Conservation (phyloP, 2,329 filamentous ascomycete species). For the Scorias spongiosa region DNA sequence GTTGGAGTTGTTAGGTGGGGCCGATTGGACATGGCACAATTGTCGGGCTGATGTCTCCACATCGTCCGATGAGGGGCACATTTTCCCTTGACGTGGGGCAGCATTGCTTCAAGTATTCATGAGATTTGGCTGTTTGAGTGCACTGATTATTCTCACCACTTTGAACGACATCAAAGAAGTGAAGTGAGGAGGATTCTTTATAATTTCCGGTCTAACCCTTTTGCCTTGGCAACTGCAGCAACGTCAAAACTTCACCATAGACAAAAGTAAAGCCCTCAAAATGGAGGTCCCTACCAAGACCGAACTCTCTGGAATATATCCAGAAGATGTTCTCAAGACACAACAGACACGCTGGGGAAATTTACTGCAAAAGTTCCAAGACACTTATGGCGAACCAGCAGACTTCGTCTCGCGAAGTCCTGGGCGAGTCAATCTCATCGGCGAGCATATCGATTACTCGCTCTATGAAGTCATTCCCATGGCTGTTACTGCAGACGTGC, state of each 20-base stretch:
- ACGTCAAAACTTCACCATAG: background rate
- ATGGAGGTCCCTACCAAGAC: constrained; percentile 54
- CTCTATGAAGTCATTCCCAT: constrained; percentile 92
- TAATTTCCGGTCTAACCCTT: too few relatives aligned
- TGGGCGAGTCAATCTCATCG: constrained; percentile 93
- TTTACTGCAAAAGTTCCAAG: constrained; percentile 56
- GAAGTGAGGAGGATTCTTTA: too few relatives aligned
- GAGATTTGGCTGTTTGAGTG: too few relatives aligned
- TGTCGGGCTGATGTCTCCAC: too few relatives aligned
- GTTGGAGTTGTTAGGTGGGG: too few relatives aligned
- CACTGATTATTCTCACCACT: too few relatives aligned
- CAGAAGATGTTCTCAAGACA: constrained; percentile 49
- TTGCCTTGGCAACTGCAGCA: background rate
- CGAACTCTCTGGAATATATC: constrained; percentile 71
- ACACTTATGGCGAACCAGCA: constrained; percentile 52
- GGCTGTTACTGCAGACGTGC: constrained; percentile 80
- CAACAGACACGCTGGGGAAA: constrained; percentile 63
- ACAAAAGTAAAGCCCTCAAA: background rate
- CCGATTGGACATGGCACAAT: too few relatives aligned
- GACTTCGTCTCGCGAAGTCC: constrained; percentile 81
- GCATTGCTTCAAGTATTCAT: too few relatives aligned
- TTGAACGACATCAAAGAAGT: too few relatives aligned
- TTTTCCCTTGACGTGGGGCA: too few relatives aligned
- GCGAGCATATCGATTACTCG: constrained; percentile 98
- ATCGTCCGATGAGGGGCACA: too few relatives aligned